phyloP scores from a whole-genome alignment of 2,329 filamentous ascomycete genomes.

The Botrytis deweyae region DNA sequence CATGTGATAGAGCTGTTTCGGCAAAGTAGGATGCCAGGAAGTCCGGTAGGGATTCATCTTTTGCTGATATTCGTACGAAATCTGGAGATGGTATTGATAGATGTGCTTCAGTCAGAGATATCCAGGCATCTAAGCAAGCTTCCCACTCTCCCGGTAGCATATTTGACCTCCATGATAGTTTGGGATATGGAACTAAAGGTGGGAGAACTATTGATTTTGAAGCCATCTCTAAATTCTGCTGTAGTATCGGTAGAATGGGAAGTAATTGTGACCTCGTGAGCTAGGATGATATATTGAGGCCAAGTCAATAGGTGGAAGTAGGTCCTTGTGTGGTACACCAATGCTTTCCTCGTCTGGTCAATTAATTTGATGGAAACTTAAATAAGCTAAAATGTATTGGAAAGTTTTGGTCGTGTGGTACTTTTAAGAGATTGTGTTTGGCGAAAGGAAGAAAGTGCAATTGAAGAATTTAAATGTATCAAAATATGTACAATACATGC shows the following conservation, averaged over 20 bases:
- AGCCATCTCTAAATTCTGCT: conserved; percentile 13
- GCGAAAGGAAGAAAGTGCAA: neutral
- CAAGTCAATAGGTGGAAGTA: neutral
- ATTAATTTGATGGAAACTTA: neutral
- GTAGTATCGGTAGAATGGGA: neutral
- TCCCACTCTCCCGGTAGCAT: conserved; percentile 74
- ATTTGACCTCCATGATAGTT: conserved; percentile 62
- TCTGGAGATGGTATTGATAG: conserved; percentile 56
- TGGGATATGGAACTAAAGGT: conserved; percentile 75
- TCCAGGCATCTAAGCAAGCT: conserved; percentile 74
- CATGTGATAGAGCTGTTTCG: conserved; percentile 47
- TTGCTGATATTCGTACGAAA: conserved; percentile 51
- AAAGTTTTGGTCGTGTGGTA: neutral
- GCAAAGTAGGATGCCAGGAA: conserved; percentile 70
- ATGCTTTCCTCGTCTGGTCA: neutral
- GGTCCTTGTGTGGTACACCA: neutral
- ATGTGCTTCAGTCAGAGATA: conserved; percentile 63
- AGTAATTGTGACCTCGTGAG: neutral
- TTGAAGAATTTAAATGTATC: neutral
- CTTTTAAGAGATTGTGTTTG: neutral
- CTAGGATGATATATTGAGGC: neutral
- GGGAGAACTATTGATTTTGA: conserved; percentile 50
- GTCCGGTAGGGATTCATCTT: conserved; percentile 56
- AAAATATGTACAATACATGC: neutral
- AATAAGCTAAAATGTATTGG: neutral